Conservation (phyloP, 1,284 basidiomycete species). For the Trametes polyzona region DNA sequence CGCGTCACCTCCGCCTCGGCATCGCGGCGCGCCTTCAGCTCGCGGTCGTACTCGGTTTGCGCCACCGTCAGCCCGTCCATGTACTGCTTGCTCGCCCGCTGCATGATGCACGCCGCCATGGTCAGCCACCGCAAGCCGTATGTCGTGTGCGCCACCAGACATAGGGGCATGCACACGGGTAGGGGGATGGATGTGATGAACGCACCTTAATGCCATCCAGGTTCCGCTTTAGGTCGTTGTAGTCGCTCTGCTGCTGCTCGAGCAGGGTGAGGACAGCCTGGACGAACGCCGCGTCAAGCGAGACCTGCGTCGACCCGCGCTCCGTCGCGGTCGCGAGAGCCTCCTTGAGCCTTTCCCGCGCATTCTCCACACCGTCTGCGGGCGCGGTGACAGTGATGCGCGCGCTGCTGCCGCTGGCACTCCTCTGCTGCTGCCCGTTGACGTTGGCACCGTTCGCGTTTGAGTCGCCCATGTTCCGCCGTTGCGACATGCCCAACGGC, state of each 20-base stretch:
- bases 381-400: constrained; percentile 54
- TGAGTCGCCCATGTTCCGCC: constrained; percentile 27
- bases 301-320: constrained; percentile 64
- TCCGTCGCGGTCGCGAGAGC: constrained; percentile 67
- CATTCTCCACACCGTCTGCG: constrained; percentile 45
- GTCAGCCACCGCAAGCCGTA: not conserved
- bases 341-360: constrained; percentile 59
- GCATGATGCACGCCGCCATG: constrained; percentile 9
- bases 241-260: constrained; percentile 68
- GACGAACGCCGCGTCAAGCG: constrained; percentile 76
- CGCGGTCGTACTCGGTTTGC: constrained; percentile 91
- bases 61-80: constrained; percentile 92
- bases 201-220: constrained; percentile 88
- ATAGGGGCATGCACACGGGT: too few relatives aligned
- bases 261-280: constrained; percentile 74
- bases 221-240: constrained; percentile 70
- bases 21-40: constrained; percentile 85
- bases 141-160: constrained; percentile 9
- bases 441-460: constrained; percentile 19
- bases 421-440: constrained; percentile 13
- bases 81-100: constrained; percentile 90
- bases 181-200: too few relatives aligned
- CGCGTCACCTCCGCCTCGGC: constrained; percentile 91
- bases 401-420: constrained; percentile 15
- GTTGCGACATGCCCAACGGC: constrained; percentile 5